These are phyloP conservation scores for Balansia obtecta DNA, from an alignment of 2,329 filamentous ascomycete species.

Conservation along the genomic window DNA sequence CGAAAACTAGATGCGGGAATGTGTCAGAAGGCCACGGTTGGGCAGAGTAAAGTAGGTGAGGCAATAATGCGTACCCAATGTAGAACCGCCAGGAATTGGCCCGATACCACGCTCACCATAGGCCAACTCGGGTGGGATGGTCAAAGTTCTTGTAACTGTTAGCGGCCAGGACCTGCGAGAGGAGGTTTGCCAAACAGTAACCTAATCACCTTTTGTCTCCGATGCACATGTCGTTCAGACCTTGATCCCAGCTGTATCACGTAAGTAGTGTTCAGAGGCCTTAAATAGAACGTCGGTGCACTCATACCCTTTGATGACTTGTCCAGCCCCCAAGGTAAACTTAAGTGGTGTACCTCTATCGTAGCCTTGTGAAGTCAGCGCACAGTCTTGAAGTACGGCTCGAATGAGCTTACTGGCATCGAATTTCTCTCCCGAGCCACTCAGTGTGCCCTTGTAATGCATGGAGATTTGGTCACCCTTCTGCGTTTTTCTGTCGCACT, in stretches of 20 bases:
- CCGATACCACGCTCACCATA: conserved; percentile 69
- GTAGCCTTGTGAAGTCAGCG: conserved; percentile 37
- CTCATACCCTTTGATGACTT: conserved; percentile 77
- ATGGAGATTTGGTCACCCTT: conserved; percentile 72
- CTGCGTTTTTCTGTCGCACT: conserved; percentile 67
- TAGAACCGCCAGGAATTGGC: conserved; percentile 72
- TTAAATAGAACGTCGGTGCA: background rate
- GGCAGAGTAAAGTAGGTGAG: conserved; percentile 1
- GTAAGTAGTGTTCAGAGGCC: conserved; percentile 8
- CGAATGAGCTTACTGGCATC: conserved; percentile 48
- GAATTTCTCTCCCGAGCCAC: conserved; percentile 63
- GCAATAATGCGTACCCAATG: conserved; percentile 45
- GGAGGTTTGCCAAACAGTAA: background rate
- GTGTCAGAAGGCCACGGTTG: conserved; percentile 7
- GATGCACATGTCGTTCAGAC: conserved; percentile 85
- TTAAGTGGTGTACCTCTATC: conserved; percentile 62
- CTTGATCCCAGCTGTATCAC: conserved; percentile 65
- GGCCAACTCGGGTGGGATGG: conserved; percentile 73
- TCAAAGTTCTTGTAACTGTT: conserved; percentile 49
- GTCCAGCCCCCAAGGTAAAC: conserved; percentile 68
- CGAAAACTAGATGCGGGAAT: conserved; percentile 50
- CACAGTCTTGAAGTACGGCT: background rate
- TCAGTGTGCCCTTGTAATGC: conserved; percentile 79
- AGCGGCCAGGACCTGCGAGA: background rate
- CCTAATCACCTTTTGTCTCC: conserved; percentile 63